A percentile compares a stretch with the other conserved stretches of the same genome.
phyloP scores from a whole-genome alignment of 1,284 basidiomycete genomes.

The Microbotryum lychnidis-dioicae region DNA sequence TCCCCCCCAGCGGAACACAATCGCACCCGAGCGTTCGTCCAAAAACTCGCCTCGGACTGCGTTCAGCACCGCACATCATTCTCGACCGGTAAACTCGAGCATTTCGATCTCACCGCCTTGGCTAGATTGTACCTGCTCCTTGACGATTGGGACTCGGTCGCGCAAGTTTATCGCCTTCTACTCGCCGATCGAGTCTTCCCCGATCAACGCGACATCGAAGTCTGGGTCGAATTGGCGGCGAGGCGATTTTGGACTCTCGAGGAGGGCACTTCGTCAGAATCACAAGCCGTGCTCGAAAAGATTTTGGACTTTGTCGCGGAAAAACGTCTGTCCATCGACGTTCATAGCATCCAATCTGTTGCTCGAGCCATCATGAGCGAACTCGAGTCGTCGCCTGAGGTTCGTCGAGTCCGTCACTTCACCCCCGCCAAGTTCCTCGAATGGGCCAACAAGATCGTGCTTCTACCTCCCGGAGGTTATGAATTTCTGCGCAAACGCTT shows the following conservation, averaged over 20 bases:
- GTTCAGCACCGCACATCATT: background rate
- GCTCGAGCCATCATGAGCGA: too few species aligned
- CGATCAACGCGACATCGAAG: slow-evolving; percentile 15
- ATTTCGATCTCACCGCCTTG: slow-evolving; percentile 26
- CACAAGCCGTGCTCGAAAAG: background rate
- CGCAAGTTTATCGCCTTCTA: slow-evolving; percentile 11
- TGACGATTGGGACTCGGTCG: slow-evolving; percentile 4
- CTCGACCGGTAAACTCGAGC: slow-evolving; percentile 1
- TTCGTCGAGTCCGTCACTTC: too few species aligned
- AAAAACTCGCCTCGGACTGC: background rate
- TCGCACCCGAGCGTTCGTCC: background rate
- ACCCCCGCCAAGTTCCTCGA: too few species aligned
- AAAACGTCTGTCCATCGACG: too few species aligned
- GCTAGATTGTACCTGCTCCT: slow-evolving; percentile 16
- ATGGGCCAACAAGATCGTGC: too few species aligned
- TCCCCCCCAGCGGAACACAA: background rate
- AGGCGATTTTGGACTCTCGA: background rate
- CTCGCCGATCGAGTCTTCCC: slow-evolving; percentile 10
- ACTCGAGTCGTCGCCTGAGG: too few species aligned
- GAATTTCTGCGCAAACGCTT: too few species aligned
- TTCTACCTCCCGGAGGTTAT: too few species aligned
- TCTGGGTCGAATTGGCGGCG: slow-evolving; percentile 2
- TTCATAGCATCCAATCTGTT: too few species aligned
- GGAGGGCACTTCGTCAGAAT: background rate
- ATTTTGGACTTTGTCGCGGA: too few species aligned